phyloP scores from a whole-genome alignment of 345 rosid genomes.

The Salix koriyanagi region DNA sequence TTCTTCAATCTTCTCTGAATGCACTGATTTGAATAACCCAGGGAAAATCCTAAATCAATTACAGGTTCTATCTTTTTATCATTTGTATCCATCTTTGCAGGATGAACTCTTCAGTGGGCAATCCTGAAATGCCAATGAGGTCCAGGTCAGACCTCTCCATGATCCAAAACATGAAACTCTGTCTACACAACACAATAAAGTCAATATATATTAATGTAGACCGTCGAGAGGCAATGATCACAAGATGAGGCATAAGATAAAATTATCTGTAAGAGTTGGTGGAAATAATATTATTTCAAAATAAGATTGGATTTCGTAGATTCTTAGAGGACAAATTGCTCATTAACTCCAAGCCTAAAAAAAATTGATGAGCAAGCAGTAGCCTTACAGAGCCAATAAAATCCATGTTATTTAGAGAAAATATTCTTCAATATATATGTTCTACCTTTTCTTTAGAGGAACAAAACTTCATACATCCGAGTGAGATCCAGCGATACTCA shows the following conservation, averaged over 20 bases:
- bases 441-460: background rate
- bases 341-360: background rate
- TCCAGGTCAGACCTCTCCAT: slow-evolving; percentile 22
- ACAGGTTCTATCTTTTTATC: slow-evolving; percentile 42
- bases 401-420: background rate
- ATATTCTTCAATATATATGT: background rate
- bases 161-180: slow-evolving; percentile 9
- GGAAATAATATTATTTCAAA: background rate
- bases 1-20: slow-evolving; percentile 29
- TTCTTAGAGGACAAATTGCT: background rate
- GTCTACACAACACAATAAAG: slow-evolving; percentile 3
- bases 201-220: background rate
- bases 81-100: slow-evolving; percentile 47
- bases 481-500: background rate
- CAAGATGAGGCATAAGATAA: background rate
- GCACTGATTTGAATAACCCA: slow-evolving; percentile 32
- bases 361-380: background rate
- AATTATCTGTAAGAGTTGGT: background rate
- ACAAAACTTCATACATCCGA: no score
- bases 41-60: slow-evolving; percentile 40
- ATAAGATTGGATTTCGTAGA: background rate
- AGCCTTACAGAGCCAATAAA: background rate
- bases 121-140: slow-evolving; percentile 31
- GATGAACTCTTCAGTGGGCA: slow-evolving; percentile 18
- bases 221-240: background rate